Evolutionary conservation across 2,329 filamentous ascomycete species (phyloP).

Genomic region (Epichloe amarillans): DNA sequence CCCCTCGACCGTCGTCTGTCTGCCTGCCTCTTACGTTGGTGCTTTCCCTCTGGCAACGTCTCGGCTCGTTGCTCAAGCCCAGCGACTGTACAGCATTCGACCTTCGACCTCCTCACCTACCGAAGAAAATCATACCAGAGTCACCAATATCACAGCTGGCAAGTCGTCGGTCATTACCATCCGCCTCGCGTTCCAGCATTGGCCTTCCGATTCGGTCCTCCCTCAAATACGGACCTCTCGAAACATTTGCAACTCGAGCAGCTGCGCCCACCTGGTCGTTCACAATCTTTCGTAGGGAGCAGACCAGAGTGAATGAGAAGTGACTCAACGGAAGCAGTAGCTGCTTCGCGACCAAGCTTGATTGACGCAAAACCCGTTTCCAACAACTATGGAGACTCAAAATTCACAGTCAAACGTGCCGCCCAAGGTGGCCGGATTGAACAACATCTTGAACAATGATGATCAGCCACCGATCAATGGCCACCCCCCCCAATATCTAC

Average conservation of each 20-base stretch:
- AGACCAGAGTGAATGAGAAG: neutral
- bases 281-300: neutral
- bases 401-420: conserved; percentile 7
- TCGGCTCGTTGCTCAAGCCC: neutral
- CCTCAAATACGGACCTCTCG: neutral
- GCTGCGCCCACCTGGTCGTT: neutral
- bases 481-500: conserved; percentile 19
- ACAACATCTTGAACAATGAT: conserved; percentile 26
- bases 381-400: conserved; percentile 10
- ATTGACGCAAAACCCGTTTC: neutral
- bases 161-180: neutral
- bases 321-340: neutral
- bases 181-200: neutral
- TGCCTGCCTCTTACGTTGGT: neutral
- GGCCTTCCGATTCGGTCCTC: neutral
- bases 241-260: neutral
- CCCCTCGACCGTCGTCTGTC: neutral
- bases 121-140: neutral
- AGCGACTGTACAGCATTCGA: neutral
- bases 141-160: neutral
- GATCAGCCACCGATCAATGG: conserved; percentile 16
- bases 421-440: conserved; percentile 23
- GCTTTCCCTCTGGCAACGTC: neutral
- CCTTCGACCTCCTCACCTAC: neutral
- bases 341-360: neutral